phyloP scores from a whole-genome alignment of 2,329 filamentous ascomycete species.

The Trichoderma sp. region DNA sequence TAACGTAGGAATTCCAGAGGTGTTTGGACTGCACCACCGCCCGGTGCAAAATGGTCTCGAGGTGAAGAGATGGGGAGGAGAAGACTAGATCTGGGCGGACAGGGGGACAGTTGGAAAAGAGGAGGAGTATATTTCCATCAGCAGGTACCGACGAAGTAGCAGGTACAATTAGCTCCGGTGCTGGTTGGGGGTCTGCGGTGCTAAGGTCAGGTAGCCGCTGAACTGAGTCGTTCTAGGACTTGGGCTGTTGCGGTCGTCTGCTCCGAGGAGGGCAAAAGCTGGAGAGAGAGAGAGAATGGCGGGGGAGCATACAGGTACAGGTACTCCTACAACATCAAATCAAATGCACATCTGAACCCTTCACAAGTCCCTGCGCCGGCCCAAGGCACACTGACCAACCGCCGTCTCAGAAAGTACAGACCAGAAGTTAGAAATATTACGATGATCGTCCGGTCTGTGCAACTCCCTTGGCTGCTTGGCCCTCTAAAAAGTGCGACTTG shows the following conservation, averaged over 20 bases:
- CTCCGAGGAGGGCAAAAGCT: background rate
- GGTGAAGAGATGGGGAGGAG: constrained; percentile 8
- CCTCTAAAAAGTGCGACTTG: background rate
- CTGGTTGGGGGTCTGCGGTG: background rate
- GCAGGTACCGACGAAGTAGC: background rate
- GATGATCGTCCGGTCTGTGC: background rate
- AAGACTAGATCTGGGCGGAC: constrained; percentile 10
- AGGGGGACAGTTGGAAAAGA: constrained; percentile 1
- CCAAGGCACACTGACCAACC: background rate
- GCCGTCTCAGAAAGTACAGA: background rate
- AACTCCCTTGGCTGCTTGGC: background rate
- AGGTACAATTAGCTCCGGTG: background rate
- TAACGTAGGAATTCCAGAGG: constrained; percentile 12
- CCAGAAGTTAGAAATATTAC: background rate
- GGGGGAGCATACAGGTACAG: background rate
- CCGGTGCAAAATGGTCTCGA: constrained; percentile 10
- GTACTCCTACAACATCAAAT: background rate
- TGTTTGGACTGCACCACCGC: constrained; percentile 1
- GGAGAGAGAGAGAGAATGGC: background rate
- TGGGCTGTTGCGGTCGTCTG: background rate
- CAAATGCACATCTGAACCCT: background rate
- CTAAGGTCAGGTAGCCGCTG: background rate
- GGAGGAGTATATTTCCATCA: background rate
- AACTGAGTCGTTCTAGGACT: background rate
- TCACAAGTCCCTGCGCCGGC: background rate